A percentile compares a stretch with the other conserved stretches of the same genome.
Conservation (phyloP, 768 basidiomycete genomes). For the Dentipellis fragilis region DNA sequence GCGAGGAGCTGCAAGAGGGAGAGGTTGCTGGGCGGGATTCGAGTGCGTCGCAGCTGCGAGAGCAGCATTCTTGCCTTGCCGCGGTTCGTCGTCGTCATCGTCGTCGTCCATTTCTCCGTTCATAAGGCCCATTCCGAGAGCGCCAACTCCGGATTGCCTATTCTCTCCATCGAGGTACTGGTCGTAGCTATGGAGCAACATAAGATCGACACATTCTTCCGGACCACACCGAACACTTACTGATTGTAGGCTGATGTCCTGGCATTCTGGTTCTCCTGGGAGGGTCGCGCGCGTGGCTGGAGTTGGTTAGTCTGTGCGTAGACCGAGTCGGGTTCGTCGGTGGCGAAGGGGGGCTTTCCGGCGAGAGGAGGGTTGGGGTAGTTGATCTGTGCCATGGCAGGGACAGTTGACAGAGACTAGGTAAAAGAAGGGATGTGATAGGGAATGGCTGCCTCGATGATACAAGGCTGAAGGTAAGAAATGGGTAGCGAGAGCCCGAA, state of each 20-base stretch:
- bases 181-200: constrained; percentile 43
- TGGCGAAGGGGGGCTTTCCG: constrained; percentile 57
- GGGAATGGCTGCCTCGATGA: constrained; percentile 4
- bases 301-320: constrained; percentile 39
- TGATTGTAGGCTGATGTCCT: constrained; percentile 57
- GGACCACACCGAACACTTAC: constrained; percentile 31
- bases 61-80: constrained; percentile 15
- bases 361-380: constrained; percentile 35
- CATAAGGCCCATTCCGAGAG: constrained; percentile 40
- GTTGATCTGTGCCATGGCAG: not conserved
- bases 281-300: constrained; percentile 29
- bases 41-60: not conserved
- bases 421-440: constrained; percentile 5
- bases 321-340: constrained; percentile 54
- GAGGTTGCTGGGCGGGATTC: constrained; percentile 4
- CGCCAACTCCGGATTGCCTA: constrained; percentile 45
- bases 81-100: constrained; percentile 27
- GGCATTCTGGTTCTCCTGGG: constrained; percentile 38
- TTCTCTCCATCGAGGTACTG: constrained; percentile 38
- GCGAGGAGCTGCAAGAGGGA: constrained; percentile 55
- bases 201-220: constrained; percentile 7
- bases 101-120: constrained; percentile 33
- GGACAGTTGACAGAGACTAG: not conserved
- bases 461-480: not conserved
- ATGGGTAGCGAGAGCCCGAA: not conserved